Evolutionary conservation across 2,329 filamentous ascomycete genomes (phyloP), one percentile per base, ranked within the genome.

Genomic region (Fusarium cicatricum): DNA sequence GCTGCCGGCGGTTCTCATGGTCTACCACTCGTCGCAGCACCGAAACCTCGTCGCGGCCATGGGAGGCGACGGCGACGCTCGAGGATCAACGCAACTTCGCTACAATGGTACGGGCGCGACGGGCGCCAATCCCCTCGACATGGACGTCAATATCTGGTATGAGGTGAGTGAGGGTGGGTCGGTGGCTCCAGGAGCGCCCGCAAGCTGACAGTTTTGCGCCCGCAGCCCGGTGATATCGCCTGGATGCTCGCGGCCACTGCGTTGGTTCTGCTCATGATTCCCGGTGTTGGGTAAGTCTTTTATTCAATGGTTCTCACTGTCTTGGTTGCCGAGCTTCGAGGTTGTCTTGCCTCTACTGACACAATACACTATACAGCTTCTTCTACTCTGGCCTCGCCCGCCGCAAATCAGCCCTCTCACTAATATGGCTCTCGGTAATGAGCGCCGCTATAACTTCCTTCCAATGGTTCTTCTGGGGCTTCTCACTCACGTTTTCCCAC

Each of bases 381-480:
- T 96, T 97, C 82, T 97, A 96, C 78, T 96, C 91, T 11, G 92
- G 92, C 58, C 86, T 96, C 16, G 92, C 92, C 16, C 88, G 92
- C 58, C 84, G 92, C 71, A 97, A 96, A 78, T 96, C 92, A 0
- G 92, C 92, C 8, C 81, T 97, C 47, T 95, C 92, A 17, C 80
- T 97, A 58, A 91, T 97, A 75, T 96, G 91, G 91, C 86, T 96
- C 19, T 94, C 91, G 4, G 82, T 96, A 71, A 96, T 96, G 90
- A 85, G 91, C 16, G 86, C 88, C 1, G 92, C 89, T 11, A 89
- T 96, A 44, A 88, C 91, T 31, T 89, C 87, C 21, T 96, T 96
- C 76, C 92, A 96, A 74, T 97, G 92, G 92, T 96, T 96, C 80
- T 92, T 95, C 81, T 95, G 91, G 91, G 91, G 91, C 34, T 95